Conservation (phyloP, 768 basidiomycete species). For the Botryobasidium botryosum region DNA sequence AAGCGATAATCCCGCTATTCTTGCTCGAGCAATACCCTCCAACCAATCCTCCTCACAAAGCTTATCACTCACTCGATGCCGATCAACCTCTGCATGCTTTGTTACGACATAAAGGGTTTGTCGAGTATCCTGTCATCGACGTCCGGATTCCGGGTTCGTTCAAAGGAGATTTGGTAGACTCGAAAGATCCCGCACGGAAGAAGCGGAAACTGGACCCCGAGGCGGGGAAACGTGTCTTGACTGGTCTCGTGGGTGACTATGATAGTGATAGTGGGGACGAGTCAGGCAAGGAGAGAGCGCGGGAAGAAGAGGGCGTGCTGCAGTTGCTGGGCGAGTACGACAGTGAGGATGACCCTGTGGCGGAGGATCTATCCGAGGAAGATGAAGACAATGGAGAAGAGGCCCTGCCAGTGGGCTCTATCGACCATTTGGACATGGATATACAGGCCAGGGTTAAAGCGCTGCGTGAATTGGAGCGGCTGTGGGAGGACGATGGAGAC, state of each 20-base stretch:
- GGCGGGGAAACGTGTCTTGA: conserved; percentile 38
- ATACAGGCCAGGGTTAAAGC: no score
- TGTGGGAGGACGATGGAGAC: conserved; percentile 21
- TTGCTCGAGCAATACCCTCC: conserved; percentile 27
- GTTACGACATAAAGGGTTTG: conserved; percentile 46
- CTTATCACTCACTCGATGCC: conserved; percentile 43
- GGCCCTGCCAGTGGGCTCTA: no score
- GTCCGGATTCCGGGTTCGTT: conserved; percentile 50
- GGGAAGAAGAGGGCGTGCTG: conserved; percentile 21
- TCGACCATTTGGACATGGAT: no score
- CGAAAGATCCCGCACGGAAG: conserved; percentile 25
- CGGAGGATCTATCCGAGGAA: no score
- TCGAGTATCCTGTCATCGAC: conserved; percentile 75
- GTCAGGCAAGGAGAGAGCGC: conserved; percentile 15
- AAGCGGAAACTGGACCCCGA: conserved; percentile 36
- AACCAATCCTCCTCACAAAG: conserved; percentile 12
- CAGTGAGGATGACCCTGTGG: conserved; percentile 17
- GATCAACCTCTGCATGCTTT: conserved; percentile 28
- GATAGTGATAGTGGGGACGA: conserved; percentile 34
- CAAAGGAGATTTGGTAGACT: conserved; percentile 34
- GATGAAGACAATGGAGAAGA: no score
- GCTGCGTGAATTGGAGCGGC: no score
- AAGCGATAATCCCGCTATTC: conserved; percentile 37
- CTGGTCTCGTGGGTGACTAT: conserved; percentile 41
- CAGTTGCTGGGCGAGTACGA: conserved; percentile 30